Evolutionary conservation across 164 flowering plant genomes (phyloP).

Genomic region (Sextonia rubra): DNA sequence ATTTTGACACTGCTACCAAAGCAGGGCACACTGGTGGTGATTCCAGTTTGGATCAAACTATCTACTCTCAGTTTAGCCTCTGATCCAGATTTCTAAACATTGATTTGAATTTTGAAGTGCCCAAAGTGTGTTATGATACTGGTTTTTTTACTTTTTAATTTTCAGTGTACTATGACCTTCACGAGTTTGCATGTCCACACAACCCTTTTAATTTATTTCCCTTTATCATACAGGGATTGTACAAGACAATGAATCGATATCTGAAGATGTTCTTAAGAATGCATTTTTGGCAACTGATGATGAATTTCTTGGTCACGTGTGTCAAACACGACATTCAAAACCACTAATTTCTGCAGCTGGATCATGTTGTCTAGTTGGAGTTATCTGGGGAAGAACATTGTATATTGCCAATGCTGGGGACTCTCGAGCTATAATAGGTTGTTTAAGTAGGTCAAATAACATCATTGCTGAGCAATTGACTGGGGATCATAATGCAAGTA

Average conservation of each 20-base stretch:
- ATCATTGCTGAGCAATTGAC: conserved; percentile 65
- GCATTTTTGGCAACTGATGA: conserved; percentile 74
- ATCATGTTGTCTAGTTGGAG: conserved; percentile 79
- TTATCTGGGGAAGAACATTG: conserved; percentile 57
- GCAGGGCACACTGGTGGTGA: not conserved
- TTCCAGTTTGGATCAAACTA: not conserved
- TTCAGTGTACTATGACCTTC: not conserved
- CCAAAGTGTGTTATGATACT: not conserved
- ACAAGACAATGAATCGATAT: conserved; percentile 44
- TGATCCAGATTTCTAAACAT: not conserved
- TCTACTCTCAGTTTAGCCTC: not conserved
- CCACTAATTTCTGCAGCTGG: conserved; percentile 65
- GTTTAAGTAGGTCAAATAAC: conserved; percentile 35
- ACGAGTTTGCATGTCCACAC: not conserved
- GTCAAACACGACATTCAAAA: conserved; percentile 28
- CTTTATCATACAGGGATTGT: conserved; percentile 38
- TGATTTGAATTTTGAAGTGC: not conserved
- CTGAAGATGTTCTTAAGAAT: conserved; percentile 51
- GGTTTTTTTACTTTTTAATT: too few species aligned
- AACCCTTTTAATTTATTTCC: not conserved
- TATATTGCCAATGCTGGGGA: conserved; percentile 73
- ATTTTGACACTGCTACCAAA: not conserved
- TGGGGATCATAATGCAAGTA: conserved; percentile 64
- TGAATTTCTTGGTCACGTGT: conserved; percentile 59
- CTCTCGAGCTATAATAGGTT: conserved; percentile 75